A percentile compares a stretch with the other conserved stretches of the same genome.
Conservation (phyloP, 1,284 basidiomycete species). For the Entoloma clypeatum region DNA sequence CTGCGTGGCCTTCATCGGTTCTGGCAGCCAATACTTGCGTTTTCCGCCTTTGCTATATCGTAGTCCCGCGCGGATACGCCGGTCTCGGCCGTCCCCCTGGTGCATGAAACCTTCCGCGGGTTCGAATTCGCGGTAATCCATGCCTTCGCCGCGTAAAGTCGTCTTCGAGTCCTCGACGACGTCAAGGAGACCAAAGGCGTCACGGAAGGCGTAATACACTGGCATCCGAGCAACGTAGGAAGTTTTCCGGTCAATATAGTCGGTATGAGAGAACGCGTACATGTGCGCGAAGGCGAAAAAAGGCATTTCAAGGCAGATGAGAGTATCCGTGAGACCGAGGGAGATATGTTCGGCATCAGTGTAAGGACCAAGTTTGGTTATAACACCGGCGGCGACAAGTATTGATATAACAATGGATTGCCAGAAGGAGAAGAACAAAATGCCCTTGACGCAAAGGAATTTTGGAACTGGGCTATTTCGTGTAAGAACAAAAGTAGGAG, state of each 20-base stretch:
- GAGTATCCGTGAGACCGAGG: conserved; percentile 82
- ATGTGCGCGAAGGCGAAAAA: conserved; percentile 93
- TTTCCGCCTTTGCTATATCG: conserved; percentile 88
- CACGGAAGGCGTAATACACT: conserved; percentile 81
- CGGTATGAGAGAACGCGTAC: conserved; percentile 82
- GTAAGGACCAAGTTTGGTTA: conserved; percentile 82
- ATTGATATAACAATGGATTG: conserved; percentile 86
- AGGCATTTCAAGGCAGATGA: conserved; percentile 98
- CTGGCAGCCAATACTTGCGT: conserved; percentile 88
- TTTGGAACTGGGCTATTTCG: conserved; percentile 73
- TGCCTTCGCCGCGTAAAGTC: conserved; percentile 85
- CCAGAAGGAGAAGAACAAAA: conserved; percentile 99
- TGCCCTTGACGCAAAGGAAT: conserved; percentile 97
- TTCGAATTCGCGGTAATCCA: conserved; percentile 95
- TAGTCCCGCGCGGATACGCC: conserved; percentile 84
- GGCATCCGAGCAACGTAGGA: conserved; percentile 84
- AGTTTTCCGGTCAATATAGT: conserved; percentile 71
- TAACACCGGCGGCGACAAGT: conserved; percentile 78
- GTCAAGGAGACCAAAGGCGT: conserved; percentile 84
- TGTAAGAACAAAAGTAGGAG: neutral
- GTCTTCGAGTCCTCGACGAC: conserved; percentile 83
- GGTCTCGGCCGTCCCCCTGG: conserved; percentile 76
- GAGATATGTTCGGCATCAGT: conserved; percentile 89
- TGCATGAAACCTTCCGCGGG: conserved; percentile 93
- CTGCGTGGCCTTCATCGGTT: conserved; percentile 45